Base-by-base conservation (phyloP, 371 early-diverging fungal species). In the Zychaea mexicana region DNA sequence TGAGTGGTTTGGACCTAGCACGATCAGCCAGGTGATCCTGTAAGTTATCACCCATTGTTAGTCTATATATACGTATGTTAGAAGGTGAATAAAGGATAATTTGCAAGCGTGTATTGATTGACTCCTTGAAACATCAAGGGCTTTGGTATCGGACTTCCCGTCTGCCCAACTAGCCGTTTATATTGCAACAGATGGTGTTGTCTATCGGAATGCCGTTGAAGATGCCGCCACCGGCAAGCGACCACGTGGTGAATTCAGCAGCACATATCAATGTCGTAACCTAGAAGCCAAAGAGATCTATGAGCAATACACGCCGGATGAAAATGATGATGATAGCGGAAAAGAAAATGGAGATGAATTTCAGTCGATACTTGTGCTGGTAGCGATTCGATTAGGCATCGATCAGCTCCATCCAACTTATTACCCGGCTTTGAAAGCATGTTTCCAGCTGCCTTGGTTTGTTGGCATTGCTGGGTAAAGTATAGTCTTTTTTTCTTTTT, bases 1-100 rank as follows among this genome's bases (percentile, higher is more conserved):
- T 32, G 90, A 96, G 77, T 98, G 98, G 98, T 97, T 96, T 81
- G 97, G 97, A 0, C 98, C 98, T 0, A 85, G 86, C 17, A 96
- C 95, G 3, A 94, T 95, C 19, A 92, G 96, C n/a, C 91, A 92
- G 57, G 94, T 94, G 30, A 85, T 94, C 4, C 88, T 88, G 90
- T 93, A 88, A 65, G 83, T 71, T 21, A 57, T 12, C 13, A 33
- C 26, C 13, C 0, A 17, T 42, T 42, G 13, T 28, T 17, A 5
- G 30, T 22, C 31, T 15, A 12, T 28, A 39, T 10, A 60, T 15
- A 28, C 28, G 1, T 17, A 42, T 12, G 42, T 12, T 4, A 42
- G 42, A 12, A 12, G 17, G 15, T 42, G 4, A 33, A 15, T n/a
- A 4, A 13, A 53, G 28, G 7, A 42, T 36, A 9, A 19, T 55